These are phyloP conservation scores for Yamagishiella unicocca DNA, from an alignment of 139 green algal genomes.

Conservation along the genomic window DNA sequence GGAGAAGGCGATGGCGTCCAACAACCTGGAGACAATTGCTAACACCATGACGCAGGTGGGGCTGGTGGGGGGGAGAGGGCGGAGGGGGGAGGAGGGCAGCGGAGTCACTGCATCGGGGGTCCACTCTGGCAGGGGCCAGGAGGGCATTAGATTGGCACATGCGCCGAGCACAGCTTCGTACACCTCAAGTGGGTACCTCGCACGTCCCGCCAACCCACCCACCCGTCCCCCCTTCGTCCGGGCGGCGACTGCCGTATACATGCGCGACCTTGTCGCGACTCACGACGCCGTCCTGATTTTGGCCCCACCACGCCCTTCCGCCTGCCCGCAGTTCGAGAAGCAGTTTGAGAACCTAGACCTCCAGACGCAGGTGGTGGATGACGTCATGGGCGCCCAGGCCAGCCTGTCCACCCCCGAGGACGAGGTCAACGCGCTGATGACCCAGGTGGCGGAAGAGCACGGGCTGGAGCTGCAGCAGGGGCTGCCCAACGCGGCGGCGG, in stretches of 20 bases:
- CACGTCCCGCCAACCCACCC: neutral
- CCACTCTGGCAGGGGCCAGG: no score
- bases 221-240: neutral
- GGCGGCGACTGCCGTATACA: neutral
- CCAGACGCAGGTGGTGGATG: slow-evolving; percentile 90
- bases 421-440: slow-evolving; percentile 92
- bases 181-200: neutral
- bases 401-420: slow-evolving; percentile 93
- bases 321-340: slow-evolving; percentile 86
- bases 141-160: no score
- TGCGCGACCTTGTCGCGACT: neutral
- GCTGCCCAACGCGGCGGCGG: slow-evolving; percentile 72
- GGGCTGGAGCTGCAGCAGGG: slow-evolving; percentile 81
- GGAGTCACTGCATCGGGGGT: no score
- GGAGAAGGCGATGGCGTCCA: slow-evolving; percentile 84
- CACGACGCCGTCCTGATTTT: neutral
- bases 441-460: slow-evolving; percentile 92
- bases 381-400: slow-evolving; percentile 91
- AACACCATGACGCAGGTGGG: slow-evolving; percentile 86
- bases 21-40: slow-evolving; percentile 94
- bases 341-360: slow-evolving; percentile 98
- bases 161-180: neutral
- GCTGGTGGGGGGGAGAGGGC: neutral
- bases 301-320: neutral
- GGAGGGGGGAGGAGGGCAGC: neutral